Evolutionary conservation across 345 rosid species (phyloP).

Genomic region (Citrus trifoliata): DNA sequence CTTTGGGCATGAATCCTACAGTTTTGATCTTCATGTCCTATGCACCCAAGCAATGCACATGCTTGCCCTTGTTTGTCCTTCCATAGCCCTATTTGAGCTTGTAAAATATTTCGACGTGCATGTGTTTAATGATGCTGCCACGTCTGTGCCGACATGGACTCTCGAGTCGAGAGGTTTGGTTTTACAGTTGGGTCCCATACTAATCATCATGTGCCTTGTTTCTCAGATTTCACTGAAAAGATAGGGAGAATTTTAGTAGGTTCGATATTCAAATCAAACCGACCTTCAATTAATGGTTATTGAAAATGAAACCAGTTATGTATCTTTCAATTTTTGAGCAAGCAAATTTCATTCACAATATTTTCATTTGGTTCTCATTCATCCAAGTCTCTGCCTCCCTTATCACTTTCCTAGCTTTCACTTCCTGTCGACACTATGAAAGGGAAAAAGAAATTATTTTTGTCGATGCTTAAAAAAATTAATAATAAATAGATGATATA

Average conservation of each 20-base stretch:
- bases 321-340: background rate
- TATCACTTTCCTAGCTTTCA: slow-evolving; percentile 2
- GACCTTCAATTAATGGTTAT: slow-evolving; percentile 24
- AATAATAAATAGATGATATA: background rate
- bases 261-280: background rate
- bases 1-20: slow-evolving; percentile 12
- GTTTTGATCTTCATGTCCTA: slow-evolving; percentile 21
- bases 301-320: background rate
- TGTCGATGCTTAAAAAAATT: background rate
- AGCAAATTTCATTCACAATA: background rate
- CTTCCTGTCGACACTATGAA: background rate
- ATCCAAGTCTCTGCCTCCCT: slow-evolving; percentile 31
- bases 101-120: slow-evolving; percentile 9
- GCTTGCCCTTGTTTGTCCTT: slow-evolving; percentile 13
- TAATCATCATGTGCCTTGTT: slow-evolving; percentile 32
- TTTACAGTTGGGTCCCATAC: slow-evolving; percentile 26
- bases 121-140: slow-evolving; percentile 42
- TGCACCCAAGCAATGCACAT: slow-evolving; percentile 30
- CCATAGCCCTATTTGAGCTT: background rate
- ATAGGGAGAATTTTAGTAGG: background rate
- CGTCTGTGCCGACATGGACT: slow-evolving; percentile 43
- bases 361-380: slow-evolving; percentile 39
- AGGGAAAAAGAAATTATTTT: background rate
- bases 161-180: slow-evolving; percentile 10
- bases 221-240: slow-evolving; percentile 6